phyloP scores from a whole-genome alignment of 2,329 filamentous ascomycete genomes.

The Daldinia sp. region DNA sequence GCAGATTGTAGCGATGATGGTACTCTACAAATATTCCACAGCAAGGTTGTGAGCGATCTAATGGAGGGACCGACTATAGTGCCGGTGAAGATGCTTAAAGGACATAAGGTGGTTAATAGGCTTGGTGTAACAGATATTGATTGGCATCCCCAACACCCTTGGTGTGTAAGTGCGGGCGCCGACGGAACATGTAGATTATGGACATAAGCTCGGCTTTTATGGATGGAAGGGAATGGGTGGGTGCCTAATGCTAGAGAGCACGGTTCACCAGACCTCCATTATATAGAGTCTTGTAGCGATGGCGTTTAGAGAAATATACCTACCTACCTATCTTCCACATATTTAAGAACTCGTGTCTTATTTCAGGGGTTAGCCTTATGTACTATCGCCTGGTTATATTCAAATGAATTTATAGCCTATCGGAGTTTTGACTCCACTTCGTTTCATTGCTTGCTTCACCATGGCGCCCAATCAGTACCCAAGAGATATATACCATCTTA shows the following conservation, averaged over 20 bases:
- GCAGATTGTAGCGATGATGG: conserved; percentile 97
- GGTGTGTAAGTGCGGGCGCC: conserved; percentile 93
- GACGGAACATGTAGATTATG: conserved; percentile 94
- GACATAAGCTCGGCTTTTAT: conserved; percentile 64
- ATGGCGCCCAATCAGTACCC: conserved; percentile 28
- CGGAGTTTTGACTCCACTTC: conserved; percentile 27
- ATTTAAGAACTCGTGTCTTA: conserved; percentile 16
- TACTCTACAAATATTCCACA: conserved; percentile 94
- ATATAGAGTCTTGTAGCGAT: conserved; percentile 42
- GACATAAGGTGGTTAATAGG: conserved; percentile 87
- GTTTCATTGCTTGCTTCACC: conserved; percentile 17
- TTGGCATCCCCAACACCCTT: conserved; percentile 95
- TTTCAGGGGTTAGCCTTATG: conserved; percentile 12
- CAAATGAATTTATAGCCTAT: conserved; percentile 18
- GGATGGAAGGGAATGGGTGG: conserved; percentile 6
- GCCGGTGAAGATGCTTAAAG: conserved; percentile 91
- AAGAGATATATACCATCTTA: background rate
- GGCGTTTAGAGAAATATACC: conserved; percentile 34
- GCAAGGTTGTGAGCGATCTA: conserved; percentile 91
- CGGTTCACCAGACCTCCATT: conserved; percentile 23
- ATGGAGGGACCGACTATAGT: conserved; percentile 98
- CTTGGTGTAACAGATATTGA: conserved; percentile 93
- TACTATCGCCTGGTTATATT: conserved; percentile 18
- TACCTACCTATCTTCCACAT: conserved; percentile 5
- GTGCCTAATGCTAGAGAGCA: conserved; percentile 11